Evolutionary conservation across 371 early-diverging fungal genomes (phyloP), one percentile per base, ranked within the genome.

Genomic region (Mortierella sp.): DNA sequence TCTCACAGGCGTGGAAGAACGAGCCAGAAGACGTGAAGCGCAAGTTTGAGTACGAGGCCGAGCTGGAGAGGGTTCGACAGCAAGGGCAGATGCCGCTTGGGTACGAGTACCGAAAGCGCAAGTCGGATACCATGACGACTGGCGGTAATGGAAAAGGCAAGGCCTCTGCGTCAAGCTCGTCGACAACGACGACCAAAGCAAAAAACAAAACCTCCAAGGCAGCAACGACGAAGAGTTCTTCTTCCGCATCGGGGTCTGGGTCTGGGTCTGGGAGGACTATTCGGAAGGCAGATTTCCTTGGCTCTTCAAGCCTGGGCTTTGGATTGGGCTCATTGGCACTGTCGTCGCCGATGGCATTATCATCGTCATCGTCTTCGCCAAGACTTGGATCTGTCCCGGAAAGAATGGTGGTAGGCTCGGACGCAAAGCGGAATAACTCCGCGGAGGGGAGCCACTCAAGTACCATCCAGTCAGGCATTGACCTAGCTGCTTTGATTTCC

Each of bases 1-100:
- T 60, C n/a, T n/a, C 74, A 0, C 24, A 19, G 6, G 42, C 38
- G 7, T 74, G 74, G 74, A 58, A 47, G 0, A 3, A 44, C 0
- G 74, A 74, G 21, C 16, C 44, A 9, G 58, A 58, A 14, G 0
- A 1, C 0, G 58, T 74, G 28, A 58, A 45, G 31, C 52, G 8
- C 9, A 0, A 0, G 19, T 74, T 26, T 21, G 47, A 74, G 21
- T 44, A 31, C 0, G 42, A 58, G 45, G 58, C 74, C 3, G 74
- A 74, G 74, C 7, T 57, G 47, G 74, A 74, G 74, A 26, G 74
- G 26, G 44, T 14, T 24, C 63, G 34, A 63, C n/a, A 57, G 21
- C 28, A 54, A 5, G 19, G 28, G 28, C 74, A 45, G 19, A 14
- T 52, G 42, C 45, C 19, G 4, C 10, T 45, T n/a, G 21, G 0